Evolutionary conservation across 75 land plant genomes (phyloP), one percentile per base, ranked within the genome.

Genomic region (Larix kaempferi): DNA sequence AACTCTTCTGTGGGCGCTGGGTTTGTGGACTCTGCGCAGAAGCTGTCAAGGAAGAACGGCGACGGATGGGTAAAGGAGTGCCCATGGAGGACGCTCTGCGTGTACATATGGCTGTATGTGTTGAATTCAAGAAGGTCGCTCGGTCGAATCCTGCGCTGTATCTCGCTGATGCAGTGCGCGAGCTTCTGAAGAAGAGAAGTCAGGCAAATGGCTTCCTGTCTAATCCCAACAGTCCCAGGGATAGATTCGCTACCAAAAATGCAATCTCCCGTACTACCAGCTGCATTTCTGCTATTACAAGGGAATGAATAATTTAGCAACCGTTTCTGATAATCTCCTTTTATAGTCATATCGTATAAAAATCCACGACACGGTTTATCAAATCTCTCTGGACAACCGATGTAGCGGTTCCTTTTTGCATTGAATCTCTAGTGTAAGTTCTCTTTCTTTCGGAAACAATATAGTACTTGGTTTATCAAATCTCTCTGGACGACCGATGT

Each of bases 11-110:
- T 12, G 94, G 91, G 5, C 87, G 82, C 12, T 92, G 91, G 88
- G 85, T 94, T 14, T 94, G 96, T 56, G 96, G 96, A 17, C 83
- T 94, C 39, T 94, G 96, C 64, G 87, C 87, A 14, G 96, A 91
- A 63, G 96, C 90, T 27, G 94, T 93, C 73, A 91, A 89, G 76
- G 94, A 91, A 72, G 85, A 79, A 73, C 12, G 75, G 23, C 49
- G 1, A 2, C 69, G 59, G 19, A 41, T 82, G 78, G 84, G 63
- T 10, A 59, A 80, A 0, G 35, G 49, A 1, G 44, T 25, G 1
- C 26, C 61, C 25, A 75, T 86, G 76, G 81, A 88, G 67, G 89
- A 87, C 57, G 96, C 94, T 19, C 62, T 93, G 64, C 37, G 55
- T 19, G 59, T 77, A 0, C 96, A 93, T 74, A 76, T 78, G 79